Evolutionary conservation across 306 rosid genomes (phyloP), one percentile per base, ranked within the genome.

Genomic region (Parietaria judaica): DNA sequence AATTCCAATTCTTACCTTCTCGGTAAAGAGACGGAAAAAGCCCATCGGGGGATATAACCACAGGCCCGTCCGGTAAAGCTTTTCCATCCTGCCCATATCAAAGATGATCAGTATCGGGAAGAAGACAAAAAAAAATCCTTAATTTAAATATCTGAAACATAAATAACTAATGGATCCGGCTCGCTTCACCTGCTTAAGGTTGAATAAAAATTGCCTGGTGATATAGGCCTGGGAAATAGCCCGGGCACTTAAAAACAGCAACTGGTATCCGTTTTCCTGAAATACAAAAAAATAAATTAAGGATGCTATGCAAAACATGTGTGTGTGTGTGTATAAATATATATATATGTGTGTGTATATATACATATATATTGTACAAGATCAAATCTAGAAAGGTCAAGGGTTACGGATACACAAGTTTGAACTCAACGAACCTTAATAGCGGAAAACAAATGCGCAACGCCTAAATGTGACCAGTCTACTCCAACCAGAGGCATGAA

Each of bases 391-490:
- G 45, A 41, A 41, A 41, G 6, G 7, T 41, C 45, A 41, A 5
- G 45, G 45, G 45, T 5, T 41, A 5, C 45, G 9, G 45, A 41
- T 41, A 41, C 45, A 5, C 9, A 41, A 41, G 45, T 49, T 49
- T 1, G 3, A 49, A 11, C 13, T 9, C 13, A 1, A 49, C 86
- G 51, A 70, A 94, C 99, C 99, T 88, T 86, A 70, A 94, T 86
- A 69, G 99, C 97, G 16, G 99, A 84, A 86, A 82, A 94, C 72
- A 94, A 86, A 78, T 86, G 90, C 23, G 99, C 74, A 69, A 94
- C 99, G 48, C 99, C 99, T 51, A 88, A 82, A 62, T 94, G 99
- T 66, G 99, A 94, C 99, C 99, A 94, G 71, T 94, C 99, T 56
- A 88, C 74, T 59, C 99, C 99, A 71, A 94, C 97, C 83, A 94